Evolutionary conservation across 345 rosid species (phyloP).

Genomic region (Pugionium dolabratum): DNA sequence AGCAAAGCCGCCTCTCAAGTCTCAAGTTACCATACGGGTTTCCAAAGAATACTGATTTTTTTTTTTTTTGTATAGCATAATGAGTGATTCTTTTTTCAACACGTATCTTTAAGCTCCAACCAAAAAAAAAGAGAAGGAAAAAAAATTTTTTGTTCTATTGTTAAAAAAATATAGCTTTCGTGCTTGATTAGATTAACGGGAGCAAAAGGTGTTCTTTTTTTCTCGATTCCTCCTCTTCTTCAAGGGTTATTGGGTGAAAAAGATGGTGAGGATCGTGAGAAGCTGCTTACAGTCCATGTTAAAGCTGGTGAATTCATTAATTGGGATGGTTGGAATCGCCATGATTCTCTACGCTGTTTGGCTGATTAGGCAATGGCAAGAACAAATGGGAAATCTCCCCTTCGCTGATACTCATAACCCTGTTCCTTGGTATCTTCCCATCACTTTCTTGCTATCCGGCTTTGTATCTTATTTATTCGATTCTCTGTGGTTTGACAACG

Average conservation of each 20-base stretch:
- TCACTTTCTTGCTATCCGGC: not conserved
- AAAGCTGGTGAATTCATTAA: constrained; percentile 70
- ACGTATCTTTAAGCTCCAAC: not conserved
- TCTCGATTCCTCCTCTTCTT: constrained; percentile 21
- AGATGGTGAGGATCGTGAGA: constrained; percentile 49
- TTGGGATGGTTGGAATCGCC: constrained; percentile 87
- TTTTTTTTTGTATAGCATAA: not conserved
- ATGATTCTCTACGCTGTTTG: constrained; percentile 71
- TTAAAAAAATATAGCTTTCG: not conserved
- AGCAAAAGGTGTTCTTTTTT: not conserved
- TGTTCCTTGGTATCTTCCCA: constrained; percentile 61
- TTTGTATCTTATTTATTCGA: not conserved
- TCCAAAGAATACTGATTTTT: not conserved
- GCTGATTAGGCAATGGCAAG: constrained; percentile 76
- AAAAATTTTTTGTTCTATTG: not conserved
- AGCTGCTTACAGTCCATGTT: constrained; percentile 69
- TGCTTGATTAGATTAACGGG: not conserved
- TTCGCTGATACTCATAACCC: constrained; percentile 45
- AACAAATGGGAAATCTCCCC: constrained; percentile 57
- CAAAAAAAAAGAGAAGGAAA: not conserved
- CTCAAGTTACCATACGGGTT: constrained; percentile 18
- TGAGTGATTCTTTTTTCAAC: not conserved
- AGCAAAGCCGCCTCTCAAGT: constrained; percentile 18
- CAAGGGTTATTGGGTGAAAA: not conserved
- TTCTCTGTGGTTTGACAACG: not conserved